Conservation (phyloP, 345 rosid species). For the Dovyalis caffra region DNA sequence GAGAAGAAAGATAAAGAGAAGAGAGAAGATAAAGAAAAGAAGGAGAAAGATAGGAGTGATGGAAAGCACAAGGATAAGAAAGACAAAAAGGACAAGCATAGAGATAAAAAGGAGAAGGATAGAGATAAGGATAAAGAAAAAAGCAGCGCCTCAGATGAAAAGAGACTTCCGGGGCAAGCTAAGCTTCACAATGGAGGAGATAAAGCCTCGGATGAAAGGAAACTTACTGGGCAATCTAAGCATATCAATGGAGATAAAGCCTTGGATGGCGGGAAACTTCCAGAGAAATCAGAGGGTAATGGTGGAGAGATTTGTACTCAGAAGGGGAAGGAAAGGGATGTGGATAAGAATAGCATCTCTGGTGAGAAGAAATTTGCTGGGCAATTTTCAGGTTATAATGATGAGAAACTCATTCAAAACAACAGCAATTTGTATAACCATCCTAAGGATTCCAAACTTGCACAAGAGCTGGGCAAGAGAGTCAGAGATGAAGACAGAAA, state of each 20-base stretch:
- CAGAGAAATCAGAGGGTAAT: not conserved
- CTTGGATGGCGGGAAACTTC: not conserved
- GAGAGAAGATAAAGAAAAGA: conserved; percentile 51
- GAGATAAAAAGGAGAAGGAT: conserved; percentile 5
- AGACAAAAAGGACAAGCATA: conserved; percentile 49
- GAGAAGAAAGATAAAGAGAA: conserved; percentile 53
- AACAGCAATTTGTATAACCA: conserved; percentile 14
- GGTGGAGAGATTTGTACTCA: not conserved
- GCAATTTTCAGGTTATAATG: not conserved
- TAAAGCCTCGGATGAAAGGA: conserved; percentile 33
- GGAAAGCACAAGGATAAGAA: conserved; percentile 44
- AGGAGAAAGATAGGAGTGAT: conserved; percentile 54
- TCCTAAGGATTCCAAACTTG: conserved; percentile 37
- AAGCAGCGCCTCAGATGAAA: conserved; percentile 33
- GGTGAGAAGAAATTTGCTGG: too few species aligned
- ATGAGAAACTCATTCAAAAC: conserved; percentile 25
- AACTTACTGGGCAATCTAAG: conserved; percentile 20
- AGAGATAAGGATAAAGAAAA: conserved; percentile 27
- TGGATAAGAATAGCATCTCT: too few species aligned
- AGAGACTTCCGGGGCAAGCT: conserved; percentile 23
- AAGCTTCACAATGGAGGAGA: conserved; percentile 31
- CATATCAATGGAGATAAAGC: conserved; percentile 27
- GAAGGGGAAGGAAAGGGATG: too few species aligned
- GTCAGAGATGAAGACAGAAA: conserved; percentile 43
- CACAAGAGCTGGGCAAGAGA: conserved; percentile 59